These are phyloP conservation scores for Aspergillus bridgeri DNA, from an alignment of 495 filamentous ascomycete species.

Conservation along the genomic window DNA sequence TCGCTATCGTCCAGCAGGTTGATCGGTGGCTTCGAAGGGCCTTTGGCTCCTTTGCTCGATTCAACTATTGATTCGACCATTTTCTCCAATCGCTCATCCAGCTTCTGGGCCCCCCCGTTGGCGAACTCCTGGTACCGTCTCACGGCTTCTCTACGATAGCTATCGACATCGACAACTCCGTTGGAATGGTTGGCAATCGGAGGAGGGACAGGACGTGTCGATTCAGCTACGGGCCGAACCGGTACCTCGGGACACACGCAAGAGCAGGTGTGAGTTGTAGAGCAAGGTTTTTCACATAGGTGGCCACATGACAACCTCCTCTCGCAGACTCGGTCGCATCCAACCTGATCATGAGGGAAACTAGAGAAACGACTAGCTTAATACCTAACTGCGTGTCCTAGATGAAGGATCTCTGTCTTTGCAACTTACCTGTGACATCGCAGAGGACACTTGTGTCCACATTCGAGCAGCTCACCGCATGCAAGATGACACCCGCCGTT, in stretches of 20 bases:
- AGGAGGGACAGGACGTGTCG: not conserved
- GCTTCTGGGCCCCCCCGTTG: slow-evolving; percentile 22
- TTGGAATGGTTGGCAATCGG: not conserved
- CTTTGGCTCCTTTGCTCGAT: not conserved
- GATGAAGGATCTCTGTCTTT: not conserved
- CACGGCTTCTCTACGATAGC: not conserved
- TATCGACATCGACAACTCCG: not conserved
- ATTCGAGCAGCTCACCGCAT: slow-evolving; percentile 34
- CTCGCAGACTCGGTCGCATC: slow-evolving; percentile 29
- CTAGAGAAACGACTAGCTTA: slow-evolving; percentile 10
- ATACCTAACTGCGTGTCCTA: not conserved
- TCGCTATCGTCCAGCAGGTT: slow-evolving; percentile 1
- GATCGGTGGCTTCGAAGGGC: not conserved
- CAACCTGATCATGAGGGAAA: slow-evolving; percentile 27
- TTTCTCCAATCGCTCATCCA: slow-evolving; percentile 18
- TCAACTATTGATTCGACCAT: slow-evolving; percentile 3
- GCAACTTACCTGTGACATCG: slow-evolving; percentile 38
- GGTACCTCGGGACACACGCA: slow-evolving; percentile 16
- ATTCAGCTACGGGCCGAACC: too few species aligned
- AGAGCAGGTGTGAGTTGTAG: slow-evolving; percentile 10
- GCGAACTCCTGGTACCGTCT: slow-evolving; percentile 22
- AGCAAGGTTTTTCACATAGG: slow-evolving; percentile 22
- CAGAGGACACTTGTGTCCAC: slow-evolving; percentile 38
- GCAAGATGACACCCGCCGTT: slow-evolving; percentile 44
- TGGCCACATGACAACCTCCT: slow-evolving; percentile 31